These are phyloP conservation scores for Sporisorium graminicola DNA, from an alignment of 1,284 basidiomycete genomes.

Conservation along the genomic window DNA sequence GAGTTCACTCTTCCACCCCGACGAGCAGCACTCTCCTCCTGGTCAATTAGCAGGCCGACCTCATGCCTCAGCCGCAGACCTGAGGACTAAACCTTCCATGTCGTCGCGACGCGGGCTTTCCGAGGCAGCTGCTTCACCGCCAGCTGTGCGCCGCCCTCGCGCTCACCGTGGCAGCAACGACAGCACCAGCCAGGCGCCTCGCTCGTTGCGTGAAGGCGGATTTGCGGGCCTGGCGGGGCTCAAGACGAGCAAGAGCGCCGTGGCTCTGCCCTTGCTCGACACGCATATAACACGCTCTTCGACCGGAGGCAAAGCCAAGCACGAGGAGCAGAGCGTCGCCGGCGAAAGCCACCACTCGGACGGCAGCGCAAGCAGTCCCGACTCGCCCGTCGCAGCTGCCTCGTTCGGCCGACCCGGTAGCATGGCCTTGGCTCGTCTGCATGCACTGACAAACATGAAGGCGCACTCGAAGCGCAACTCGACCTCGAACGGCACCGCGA, in stretches of 20 bases:
- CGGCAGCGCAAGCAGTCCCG: slow-evolving; percentile 40
- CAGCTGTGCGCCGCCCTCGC: slow-evolving; percentile 28
- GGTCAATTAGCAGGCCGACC: slow-evolving; percentile 58
- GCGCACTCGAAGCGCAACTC: slow-evolving; percentile 45
- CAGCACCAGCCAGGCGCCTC: slow-evolving; percentile 26
- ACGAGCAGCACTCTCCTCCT: slow-evolving; percentile 61
- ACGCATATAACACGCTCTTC: slow-evolving; percentile 71
- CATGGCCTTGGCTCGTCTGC: slow-evolving; percentile 47
- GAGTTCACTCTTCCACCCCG: slow-evolving; percentile 65
- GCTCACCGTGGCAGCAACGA: slow-evolving; percentile 39
- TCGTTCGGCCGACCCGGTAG: slow-evolving; percentile 42
- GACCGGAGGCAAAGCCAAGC: slow-evolving; percentile 68
- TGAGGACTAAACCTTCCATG: slow-evolving; percentile 35
- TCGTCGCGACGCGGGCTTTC: slow-evolving; percentile 19
- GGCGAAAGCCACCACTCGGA: slow-evolving; percentile 37
- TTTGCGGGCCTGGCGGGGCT: slow-evolving; percentile 66
- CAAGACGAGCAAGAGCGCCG: slow-evolving; percentile 77
- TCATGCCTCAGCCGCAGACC: slow-evolving; percentile 60
- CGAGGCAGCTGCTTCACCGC: slow-evolving; percentile 31
- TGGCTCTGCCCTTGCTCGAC: slow-evolving; percentile 72
- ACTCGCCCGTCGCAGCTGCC: slow-evolving; percentile 25
- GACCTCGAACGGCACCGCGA: slow-evolving; percentile 7
- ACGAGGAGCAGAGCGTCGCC: slow-evolving; percentile 24
- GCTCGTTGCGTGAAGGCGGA: slow-evolving; percentile 38
- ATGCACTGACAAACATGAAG: slow-evolving; percentile 46